These are phyloP conservation scores for Botrytis cinerea DNA, from an alignment of 2,329 filamentous ascomycete species.

Conservation along the genomic window DNA sequence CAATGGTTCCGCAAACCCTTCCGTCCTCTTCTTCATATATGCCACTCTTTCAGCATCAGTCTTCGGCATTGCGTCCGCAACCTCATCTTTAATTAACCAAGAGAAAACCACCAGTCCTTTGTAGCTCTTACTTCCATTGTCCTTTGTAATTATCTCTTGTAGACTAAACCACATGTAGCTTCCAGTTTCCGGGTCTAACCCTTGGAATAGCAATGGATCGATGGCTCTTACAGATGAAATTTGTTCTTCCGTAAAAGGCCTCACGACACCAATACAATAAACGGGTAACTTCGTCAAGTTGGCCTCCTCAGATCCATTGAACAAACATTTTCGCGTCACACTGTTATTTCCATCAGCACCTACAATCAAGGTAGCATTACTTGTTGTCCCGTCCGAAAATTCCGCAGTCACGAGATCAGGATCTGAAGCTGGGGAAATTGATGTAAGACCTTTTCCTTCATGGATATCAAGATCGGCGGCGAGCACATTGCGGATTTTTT, in stretches of 20 bases:
- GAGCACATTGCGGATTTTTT: conserved; percentile 33
- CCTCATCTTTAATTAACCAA: conserved; percentile 45
- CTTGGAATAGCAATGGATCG: conserved; percentile 57
- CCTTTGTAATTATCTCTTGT: conserved; percentile 44
- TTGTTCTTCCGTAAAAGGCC: conserved; percentile 45
- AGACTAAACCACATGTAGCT: conserved; percentile 54
- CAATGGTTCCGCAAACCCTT: conserved; percentile 47
- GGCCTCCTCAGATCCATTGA: conserved; percentile 41
- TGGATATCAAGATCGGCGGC: conserved; percentile 43
- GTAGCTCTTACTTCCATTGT: conserved; percentile 44
- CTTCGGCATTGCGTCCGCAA: conserved; percentile 42
- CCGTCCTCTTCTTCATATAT: conserved; percentile 45
- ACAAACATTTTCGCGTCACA: conserved; percentile 31
- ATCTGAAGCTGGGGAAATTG: conserved; percentile 30
- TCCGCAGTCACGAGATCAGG: conserved; percentile 32
- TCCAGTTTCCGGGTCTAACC: conserved; percentile 52
- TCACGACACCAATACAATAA: conserved; percentile 44
- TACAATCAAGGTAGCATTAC: conserved; percentile 43
- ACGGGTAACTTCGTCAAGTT: conserved; percentile 44
- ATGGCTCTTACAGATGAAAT: conserved; percentile 47
- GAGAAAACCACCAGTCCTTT: conserved; percentile 50
- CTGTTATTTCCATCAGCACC: conserved; percentile 46
- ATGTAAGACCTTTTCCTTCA: conserved; percentile 52
- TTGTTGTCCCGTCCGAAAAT: conserved; percentile 43
- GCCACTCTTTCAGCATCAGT: conserved; percentile 42